Evolutionary conservation across 169 alveolate genomes (phyloP), one percentile per base, ranked within the genome.

Genomic region (Plasmodium gallinaceum): DNA sequence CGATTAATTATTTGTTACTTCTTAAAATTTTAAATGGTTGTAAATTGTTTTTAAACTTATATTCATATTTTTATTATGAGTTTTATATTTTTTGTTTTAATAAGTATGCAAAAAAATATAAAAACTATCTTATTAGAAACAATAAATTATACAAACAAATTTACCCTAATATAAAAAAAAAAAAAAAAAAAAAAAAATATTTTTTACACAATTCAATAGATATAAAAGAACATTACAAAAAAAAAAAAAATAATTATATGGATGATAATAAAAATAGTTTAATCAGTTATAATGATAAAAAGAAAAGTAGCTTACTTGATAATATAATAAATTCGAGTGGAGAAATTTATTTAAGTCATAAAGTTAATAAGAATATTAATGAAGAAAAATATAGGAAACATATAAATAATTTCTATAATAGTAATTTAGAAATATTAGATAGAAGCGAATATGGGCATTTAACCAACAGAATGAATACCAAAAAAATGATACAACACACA

Each of bases 51-150:
- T 5, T 61, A 57, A 52, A 68, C 24, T 57, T 83, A 48, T 83
- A 68, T 46, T 83, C 91, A 0, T 83, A 42, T 18, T 83, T 83
- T 71, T 83, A 52, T 46, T 83, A 83, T 14, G 91, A 83, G 45
- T 83, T 83, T 69, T 83, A 68, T 62, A 83, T 83, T n/a, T 83
- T 68, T 61, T 83, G 65, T 37, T 65, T 83, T 32, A 83, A 83
- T 24, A 83, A 83, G 61, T 83, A 83, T 62, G 16, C 51, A 1
- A 83, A 51, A 43, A 66, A 72, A 48, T 54, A 68, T 20, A 45
- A 60, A n/a, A n/a, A 16, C 1, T 43, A 39, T 65, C 16, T 42
- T 22, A 22, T 57, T 4, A 20, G 32, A 9, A 52, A 60, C 4
- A 10, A 14, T 9, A 48, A 14, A 10, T 2, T 10, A 14, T 48